Percentiles rank a stretch among this genome's conserved stretches.
Evolutionary conservation across 805 yeast genomes (phyloP).

Genomic region (Lachancea dasiensis): DNA sequence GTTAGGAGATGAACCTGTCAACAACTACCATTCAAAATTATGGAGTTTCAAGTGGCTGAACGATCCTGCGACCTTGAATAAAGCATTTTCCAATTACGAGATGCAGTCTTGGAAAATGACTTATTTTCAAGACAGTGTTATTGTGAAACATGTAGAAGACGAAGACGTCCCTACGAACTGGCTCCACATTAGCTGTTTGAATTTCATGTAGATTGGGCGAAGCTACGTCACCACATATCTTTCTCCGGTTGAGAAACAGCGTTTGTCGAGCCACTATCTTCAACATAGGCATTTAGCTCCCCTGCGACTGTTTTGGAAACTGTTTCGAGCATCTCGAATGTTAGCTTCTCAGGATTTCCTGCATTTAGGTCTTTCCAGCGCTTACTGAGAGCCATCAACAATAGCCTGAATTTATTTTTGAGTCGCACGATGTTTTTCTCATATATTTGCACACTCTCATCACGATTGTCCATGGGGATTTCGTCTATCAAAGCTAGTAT

Average conservation of each 20-base stretch:
- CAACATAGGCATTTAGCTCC: constrained; percentile 28
- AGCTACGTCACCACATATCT: constrained; percentile 2
- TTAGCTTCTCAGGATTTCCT: constrained; percentile 21
- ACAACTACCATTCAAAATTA: constrained; percentile 21
- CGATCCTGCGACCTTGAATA: constrained; percentile 34
- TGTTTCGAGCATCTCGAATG: constrained; percentile 34
- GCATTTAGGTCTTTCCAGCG: constrained; percentile 6
- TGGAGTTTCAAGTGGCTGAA: constrained; percentile 43
- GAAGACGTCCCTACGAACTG: constrained; percentile 21
- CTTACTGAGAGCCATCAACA: constrained; percentile 35
- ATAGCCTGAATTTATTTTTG: constrained; percentile 54
- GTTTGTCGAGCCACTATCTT: constrained; percentile 17
- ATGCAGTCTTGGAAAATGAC: constrained; percentile 49
- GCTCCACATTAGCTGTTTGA: constrained; percentile 22
- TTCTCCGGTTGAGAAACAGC: constrained; percentile 1
- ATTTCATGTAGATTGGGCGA: constrained; percentile 19
- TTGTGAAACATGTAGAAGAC: constrained; percentile 33
- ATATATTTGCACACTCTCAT: constrained; percentile 47
- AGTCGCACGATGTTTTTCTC: constrained; percentile 50
- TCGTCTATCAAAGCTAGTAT: constrained; percentile 27
- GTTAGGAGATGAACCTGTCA: constrained; percentile 17
- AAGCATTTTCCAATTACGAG: constrained; percentile 46
- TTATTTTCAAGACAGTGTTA: constrained; percentile 44
- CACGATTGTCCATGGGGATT: constrained; percentile 42
- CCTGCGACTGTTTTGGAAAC: constrained; percentile 28